These are phyloP conservation scores for Xylaria cubensis DNA, from an alignment of 495 filamentous ascomycete species.

Conservation along the genomic window DNA sequence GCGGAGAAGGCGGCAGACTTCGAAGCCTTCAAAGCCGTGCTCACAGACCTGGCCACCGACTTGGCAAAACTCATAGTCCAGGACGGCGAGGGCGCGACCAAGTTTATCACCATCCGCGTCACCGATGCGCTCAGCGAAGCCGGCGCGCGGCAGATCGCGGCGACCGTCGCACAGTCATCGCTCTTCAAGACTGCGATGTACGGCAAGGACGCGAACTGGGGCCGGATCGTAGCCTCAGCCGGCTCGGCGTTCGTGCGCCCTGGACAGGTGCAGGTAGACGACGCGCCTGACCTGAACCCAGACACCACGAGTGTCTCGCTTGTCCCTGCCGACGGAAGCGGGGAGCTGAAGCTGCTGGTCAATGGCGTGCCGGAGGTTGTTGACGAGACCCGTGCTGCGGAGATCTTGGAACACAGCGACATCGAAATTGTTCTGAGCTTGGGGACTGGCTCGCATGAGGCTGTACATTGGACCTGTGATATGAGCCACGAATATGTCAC, in stretches of 20 bases:
- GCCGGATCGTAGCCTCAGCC: conserved; percentile 90
- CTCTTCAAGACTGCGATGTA: conserved; percentile 98
- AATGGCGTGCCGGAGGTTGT: conserved; percentile 91
- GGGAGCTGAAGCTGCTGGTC: conserved; percentile 81
- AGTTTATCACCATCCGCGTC: conserved; percentile 95
- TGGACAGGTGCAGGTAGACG: conserved; percentile 58
- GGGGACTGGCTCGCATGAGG: conserved; percentile 74
- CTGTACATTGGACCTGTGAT: conserved; percentile 94
- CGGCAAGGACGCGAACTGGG: conserved; percentile 98
- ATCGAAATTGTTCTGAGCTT: conserved; percentile 80
- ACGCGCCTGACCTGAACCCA: conserved; percentile 70
- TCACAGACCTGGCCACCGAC: conserved; percentile 79
- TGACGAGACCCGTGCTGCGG: conserved; percentile 84
- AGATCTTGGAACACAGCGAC: conserved; percentile 87
- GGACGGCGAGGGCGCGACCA: conserved; percentile 97
- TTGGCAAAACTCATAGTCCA: conserved; percentile 92
- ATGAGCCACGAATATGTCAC: conserved; percentile 98
- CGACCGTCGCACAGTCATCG: conserved; percentile 89
- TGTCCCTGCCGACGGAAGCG: conserved; percentile 81
- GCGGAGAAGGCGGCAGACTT: conserved; percentile 66
- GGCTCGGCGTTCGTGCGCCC: conserved; percentile 83
- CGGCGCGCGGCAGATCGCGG: conserved; percentile 74
- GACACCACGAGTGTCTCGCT: conserved; percentile 92
- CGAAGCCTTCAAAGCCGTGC: conserved; percentile 66
- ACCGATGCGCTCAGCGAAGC: conserved; percentile 70